Evolutionary conservation across 2,329 filamentous ascomycete species (phyloP), one percentile per base, ranked within the genome.

Genomic region (Aspergillus fumigatiaffinis): DNA sequence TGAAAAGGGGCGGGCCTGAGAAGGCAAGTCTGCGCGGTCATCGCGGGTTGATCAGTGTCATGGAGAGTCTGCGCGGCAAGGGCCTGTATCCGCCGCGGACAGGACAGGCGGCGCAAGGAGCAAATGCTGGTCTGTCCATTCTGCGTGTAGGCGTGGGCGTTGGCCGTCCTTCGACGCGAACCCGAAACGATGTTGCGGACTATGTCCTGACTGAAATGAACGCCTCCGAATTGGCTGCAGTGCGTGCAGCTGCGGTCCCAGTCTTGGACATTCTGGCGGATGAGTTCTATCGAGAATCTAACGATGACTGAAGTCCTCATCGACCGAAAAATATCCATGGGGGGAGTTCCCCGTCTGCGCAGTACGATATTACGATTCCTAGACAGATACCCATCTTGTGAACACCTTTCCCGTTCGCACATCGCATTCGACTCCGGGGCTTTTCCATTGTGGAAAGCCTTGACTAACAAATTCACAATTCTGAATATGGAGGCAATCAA

Each of bases 131-230:
- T 29, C 60, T 77, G 6, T 73, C 75, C 28, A 78, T 81, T 63
- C 72, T 82, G 67, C 80, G 90, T 57, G 84, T 97, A 52, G 87
- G 89, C 0, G 78, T 97, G 12, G 94, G 94, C 0, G 96, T 97
- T 76, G 92, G 91, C n/a, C 79, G 94, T 49, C 93, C 93, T 0
- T 79, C 77, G 49, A 87, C 82, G 60, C 81, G 92, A 61, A 87
- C 91, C 51, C 78, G 80, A 23, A 76, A 78, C 42, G 84, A 84
- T 2, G 92, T 97, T 9, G 84, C 87, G 47, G 78, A 84, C 25
- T 96, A 93, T 77, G 92, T 97, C 47, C 76, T 97, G 64, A 80
- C 80, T 56, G 84, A 85, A 66, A 86, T 94, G 79, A 82, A 79
- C 9, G 61, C 66, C 7, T 66, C 71, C 10, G 82, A 90, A 68